These are phyloP conservation scores for Boletus insuetus DNA, from an alignment of 768 basidiomycete species.

Conservation along the genomic window DNA sequence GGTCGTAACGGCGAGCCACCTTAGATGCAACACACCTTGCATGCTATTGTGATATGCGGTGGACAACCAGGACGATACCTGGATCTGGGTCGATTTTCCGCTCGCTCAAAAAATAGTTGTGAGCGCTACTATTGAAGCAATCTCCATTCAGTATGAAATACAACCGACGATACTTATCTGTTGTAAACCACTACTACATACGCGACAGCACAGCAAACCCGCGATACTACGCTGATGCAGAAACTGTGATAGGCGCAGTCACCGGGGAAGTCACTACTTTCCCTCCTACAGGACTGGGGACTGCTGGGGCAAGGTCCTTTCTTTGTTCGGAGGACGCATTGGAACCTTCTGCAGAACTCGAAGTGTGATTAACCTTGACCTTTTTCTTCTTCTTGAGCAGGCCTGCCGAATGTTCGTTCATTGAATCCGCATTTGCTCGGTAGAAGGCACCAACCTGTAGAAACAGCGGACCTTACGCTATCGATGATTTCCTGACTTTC, in stretches of 20 bases:
- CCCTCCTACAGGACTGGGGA: background rate
- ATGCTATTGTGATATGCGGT: too few species aligned
- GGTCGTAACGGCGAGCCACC: too few species aligned
- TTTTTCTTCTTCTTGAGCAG: conserved; percentile 78
- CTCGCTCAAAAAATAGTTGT: too few species aligned
- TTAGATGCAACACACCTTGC: too few species aligned
- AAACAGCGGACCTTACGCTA: conserved; percentile 86
- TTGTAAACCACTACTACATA: background rate
- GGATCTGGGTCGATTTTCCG: too few species aligned
- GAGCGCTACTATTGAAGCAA: too few species aligned
- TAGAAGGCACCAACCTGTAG: conserved; percentile 54
- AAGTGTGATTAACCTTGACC: conserved; percentile 41
- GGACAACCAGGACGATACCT: too few species aligned
- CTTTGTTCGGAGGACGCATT: conserved; percentile 11
- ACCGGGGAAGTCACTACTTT: conserved; percentile 1
- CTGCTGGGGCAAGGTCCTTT: background rate
- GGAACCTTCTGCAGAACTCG: conserved; percentile 21
- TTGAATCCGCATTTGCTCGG: background rate
- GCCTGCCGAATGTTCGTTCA: conserved; percentile 41
- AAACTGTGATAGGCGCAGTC: conserved; percentile 4
- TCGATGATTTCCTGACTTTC: conserved; percentile 90
- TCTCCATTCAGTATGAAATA: background rate
- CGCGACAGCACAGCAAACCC: background rate
- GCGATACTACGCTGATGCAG: conserved; percentile 18
- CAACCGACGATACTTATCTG: background rate